phyloP scores from a whole-genome alignment of 768 basidiomycete genomes.

The Leccinum imitatum region DNA sequence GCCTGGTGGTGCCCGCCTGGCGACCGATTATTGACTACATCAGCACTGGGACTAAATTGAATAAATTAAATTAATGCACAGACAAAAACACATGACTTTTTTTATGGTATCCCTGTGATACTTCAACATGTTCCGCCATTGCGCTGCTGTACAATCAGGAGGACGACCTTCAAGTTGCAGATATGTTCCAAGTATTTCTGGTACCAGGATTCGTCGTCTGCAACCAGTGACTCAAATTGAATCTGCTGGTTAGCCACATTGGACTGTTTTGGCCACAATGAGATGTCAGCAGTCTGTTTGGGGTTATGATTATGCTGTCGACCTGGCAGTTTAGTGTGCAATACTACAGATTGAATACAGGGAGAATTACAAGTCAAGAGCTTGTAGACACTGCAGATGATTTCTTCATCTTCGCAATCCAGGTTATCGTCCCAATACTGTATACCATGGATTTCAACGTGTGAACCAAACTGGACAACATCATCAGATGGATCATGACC shows the following conservation, averaged over 20 bases:
- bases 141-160: too few species aligned
- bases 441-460: neutral
- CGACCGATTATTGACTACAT: too few species aligned
- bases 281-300: too few species aligned
- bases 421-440: constrained; percentile 1
- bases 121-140: too few species aligned
- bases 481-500: neutral
- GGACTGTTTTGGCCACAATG: too few species aligned
- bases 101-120: too few species aligned
- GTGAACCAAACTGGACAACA: neutral
- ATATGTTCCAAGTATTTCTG: neutral
- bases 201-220: neutral
- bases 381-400: constrained; percentile 6
- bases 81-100: too few species aligned
- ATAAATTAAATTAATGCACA: too few species aligned
- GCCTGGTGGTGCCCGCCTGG: too few species aligned
- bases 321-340: neutral
- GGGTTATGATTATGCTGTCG: neutral
- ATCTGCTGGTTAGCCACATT: neutral
- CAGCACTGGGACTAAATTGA: too few species aligned
- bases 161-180: neutral
- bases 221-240: constrained; percentile 1
- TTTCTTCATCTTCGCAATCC: neutral
- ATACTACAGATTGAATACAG: too few species aligned
- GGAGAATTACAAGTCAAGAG: neutral